phyloP scores from a whole-genome alignment of 371 early-diverging fungal species.

The Mortierella sp. region DNA sequence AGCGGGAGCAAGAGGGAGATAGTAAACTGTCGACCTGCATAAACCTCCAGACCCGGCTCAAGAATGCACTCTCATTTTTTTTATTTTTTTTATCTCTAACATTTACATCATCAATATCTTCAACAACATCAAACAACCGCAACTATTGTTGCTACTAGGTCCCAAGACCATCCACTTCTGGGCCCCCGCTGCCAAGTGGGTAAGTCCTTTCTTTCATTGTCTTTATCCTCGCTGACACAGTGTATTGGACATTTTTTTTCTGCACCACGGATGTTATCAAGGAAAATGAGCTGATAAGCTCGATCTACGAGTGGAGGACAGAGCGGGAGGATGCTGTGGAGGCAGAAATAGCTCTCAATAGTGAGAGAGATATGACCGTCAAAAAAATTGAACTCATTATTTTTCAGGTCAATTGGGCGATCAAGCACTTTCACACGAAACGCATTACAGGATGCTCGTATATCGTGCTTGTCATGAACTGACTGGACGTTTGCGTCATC shows the following conservation, averaged over 20 bases:
- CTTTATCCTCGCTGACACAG: background rate
- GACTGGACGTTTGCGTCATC: background rate
- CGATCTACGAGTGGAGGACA: background rate
- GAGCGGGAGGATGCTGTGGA: background rate
- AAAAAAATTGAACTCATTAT: background rate
- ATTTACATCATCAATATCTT: background rate
- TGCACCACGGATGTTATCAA: background rate
- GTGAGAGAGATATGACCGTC: too few species aligned
- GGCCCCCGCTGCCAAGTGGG: slow-evolving; percentile 94
- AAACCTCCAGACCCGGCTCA: too few species aligned
- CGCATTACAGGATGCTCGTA: too few species aligned
- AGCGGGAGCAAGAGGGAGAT: background rate
- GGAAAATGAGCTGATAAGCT: background rate
- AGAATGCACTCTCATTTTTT: too few species aligned
- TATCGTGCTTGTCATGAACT: too few species aligned
- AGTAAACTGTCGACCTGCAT: background rate
- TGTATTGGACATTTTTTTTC: background rate
- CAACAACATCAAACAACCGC: too few species aligned
- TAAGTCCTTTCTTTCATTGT: slow-evolving; percentile 33
- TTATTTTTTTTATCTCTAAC: background rate
- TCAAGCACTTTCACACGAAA: background rate
- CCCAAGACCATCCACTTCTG: slow-evolving; percentile 93
- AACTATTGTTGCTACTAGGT: slow-evolving; percentile 58
- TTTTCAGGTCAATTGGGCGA: background rate
- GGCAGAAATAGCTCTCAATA: background rate